Percentiles rank a stretch among this genome's conserved stretches.
Evolutionary conservation across 2,329 filamentous ascomycete genomes (phyloP).

Genomic region (Dactylellina leptospora): DNA sequence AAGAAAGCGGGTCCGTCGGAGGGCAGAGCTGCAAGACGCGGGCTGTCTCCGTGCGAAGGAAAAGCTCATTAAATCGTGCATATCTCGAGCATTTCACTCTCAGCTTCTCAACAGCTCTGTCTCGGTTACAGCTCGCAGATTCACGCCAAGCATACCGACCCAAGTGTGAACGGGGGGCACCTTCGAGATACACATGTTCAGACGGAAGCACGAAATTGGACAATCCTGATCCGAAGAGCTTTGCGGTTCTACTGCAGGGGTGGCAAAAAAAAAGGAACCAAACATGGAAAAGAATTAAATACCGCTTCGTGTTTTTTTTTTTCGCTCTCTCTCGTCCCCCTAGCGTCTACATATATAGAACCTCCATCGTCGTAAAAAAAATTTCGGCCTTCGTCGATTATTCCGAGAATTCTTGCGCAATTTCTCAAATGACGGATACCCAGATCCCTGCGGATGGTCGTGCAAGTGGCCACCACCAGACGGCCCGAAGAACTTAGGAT

Average conservation of each 20-base stretch:
- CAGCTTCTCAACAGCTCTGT: neutral
- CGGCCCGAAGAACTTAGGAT: slow-evolving; percentile 9
- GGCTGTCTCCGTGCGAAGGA: neutral
- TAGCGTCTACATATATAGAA: slow-evolving; percentile 7
- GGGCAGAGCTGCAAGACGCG: too few species aligned
- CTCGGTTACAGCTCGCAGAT: neutral
- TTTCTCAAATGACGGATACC: too few species aligned
- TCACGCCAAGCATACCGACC: slow-evolving; percentile 45
- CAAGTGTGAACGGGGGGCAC: neutral
- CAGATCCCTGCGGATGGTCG: too few species aligned
- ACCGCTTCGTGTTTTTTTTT: neutral
- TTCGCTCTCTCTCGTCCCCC: neutral
- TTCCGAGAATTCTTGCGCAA: slow-evolving; percentile 14
- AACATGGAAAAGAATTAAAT: slow-evolving; percentile 3
- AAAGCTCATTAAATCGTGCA: slow-evolving; percentile 14
- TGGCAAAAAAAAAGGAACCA: neutral
- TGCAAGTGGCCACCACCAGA: too few species aligned
- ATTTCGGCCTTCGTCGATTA: neutral
- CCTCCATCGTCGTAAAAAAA: slow-evolving; percentile 10
- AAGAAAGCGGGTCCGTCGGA: neutral
- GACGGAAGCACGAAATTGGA: slow-evolving; percentile 46
- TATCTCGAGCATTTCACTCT: neutral
- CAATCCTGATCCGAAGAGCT: slow-evolving; percentile 14
- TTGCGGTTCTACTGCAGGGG: slow-evolving; percentile 31
- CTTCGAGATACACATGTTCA: slow-evolving; percentile 43